Base-by-base conservation (phyloP, 2,329 filamentous ascomycete species). In the Ophiostoma piceae region DNA sequence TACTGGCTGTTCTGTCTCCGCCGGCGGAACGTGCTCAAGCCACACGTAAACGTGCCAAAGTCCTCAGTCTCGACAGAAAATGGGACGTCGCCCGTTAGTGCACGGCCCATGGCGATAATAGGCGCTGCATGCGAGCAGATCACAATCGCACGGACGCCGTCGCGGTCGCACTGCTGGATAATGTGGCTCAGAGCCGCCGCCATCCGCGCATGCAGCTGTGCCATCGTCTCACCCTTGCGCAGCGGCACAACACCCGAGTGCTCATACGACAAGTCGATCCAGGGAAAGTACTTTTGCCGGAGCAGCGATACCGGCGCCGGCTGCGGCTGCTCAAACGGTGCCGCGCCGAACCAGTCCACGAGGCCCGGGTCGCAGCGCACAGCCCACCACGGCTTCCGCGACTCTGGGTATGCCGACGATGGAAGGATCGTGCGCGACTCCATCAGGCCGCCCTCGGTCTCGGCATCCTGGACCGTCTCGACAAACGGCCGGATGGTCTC, bases 271-370 rank as follows among this genome's bases (percentile, higher is more conserved):
- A 79, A 78, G 71, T 89, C 84, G 60, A 88, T 78, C 72, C 80
- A 82, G 39, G 85, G 79, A 39, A 89, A 88, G 77, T 97, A 96
- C 73, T 92, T 84, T 26, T 78, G 78, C 71, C 85, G 84, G 72
- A 99, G 84, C 43, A 85, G 81, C 37, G 83, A 75, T 16, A 89
- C 81, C 3, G 85, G 79, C 2, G 92, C 92, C 2, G 94, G 92
- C 19, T 85, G 84, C 0, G 95, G 95, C 57, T 71, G 95, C 69
- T 91, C 85, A 79, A 97, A 97, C 71, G 88, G 88, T 19, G 94
- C 92, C 66, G 87, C 84, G 35, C 95, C 95, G 78, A 95, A 98
- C 90, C 95, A 98, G 82, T 99, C 95, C 72, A 92, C 90, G 54
- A 88, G 75, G 14, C 86, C 86, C 70, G 82, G 79, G 74, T 89